Percentiles rank a stretch among this genome's conserved stretches.
These are phyloP conservation scores for Luffa aegyptiaca DNA, from an alignment of 306 rosid species.

Conservation along the genomic window DNA sequence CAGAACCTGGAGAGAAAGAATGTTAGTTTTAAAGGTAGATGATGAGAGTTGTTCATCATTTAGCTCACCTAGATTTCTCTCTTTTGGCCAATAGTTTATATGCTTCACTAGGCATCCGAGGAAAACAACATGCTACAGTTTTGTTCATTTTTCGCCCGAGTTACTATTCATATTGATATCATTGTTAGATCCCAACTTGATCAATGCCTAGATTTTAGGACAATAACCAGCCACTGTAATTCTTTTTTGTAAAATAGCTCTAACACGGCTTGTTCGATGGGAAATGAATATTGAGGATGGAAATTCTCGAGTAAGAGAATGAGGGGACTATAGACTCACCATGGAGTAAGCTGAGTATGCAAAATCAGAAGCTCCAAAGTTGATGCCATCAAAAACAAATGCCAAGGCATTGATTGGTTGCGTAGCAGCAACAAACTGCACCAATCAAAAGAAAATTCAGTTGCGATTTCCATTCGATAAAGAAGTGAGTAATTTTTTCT, in stretches of 20 bases:
- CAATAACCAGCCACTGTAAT: neutral
- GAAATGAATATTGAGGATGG: neutral
- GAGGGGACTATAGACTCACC: conserved; percentile 37
- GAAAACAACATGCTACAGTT: neutral
- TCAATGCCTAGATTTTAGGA: neutral
- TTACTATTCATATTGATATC: neutral
- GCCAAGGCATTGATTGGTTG: conserved; percentile 90
- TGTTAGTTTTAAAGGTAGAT: neutral
- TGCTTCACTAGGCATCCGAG: neutral
- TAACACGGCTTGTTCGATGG: neutral
- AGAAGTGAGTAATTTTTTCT: neutral
- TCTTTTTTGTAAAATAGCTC: neutral
- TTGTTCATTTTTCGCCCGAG: neutral
- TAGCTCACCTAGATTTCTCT: neutral
- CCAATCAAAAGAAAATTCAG: conserved; percentile 13
- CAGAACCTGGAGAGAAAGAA: conserved; percentile 39
- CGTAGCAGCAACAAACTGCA: conserved; percentile 82
- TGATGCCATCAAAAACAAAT: conserved; percentile 91
- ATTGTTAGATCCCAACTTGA: neutral
- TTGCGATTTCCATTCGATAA: neutral
- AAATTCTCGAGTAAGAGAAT: neutral
- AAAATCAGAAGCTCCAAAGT: conserved; percentile 97
- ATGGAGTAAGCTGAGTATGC: conserved; percentile 90
- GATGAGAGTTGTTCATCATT: neutral
- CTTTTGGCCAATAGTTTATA: neutral